Conservation (phyloP, 2,329 filamentous ascomycete species). For the Hypoxylon rubiginosum region DNA sequence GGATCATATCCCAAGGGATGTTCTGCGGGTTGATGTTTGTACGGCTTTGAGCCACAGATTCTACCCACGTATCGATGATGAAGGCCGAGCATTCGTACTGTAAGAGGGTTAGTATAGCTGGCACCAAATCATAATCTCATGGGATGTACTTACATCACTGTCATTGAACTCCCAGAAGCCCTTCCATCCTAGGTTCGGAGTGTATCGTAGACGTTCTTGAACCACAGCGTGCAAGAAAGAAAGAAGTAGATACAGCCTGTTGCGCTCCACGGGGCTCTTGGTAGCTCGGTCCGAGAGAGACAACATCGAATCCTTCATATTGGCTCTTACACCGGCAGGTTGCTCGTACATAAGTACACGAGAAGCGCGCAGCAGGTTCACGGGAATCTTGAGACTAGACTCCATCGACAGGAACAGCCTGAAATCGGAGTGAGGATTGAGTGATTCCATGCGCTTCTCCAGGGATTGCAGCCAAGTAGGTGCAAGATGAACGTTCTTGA, state of each 20-base stretch:
- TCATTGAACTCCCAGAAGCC: slow-evolving; percentile 99
- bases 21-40: slow-evolving; percentile 94
- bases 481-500: slow-evolving; percentile 98
- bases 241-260: slow-evolving; percentile 88
- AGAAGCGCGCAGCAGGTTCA: slow-evolving; percentile 93
- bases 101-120: slow-evolving; percentile 13
- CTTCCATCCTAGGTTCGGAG: slow-evolving; percentile 95
- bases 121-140: background rate
- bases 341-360: slow-evolving; percentile 98
- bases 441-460: slow-evolving; percentile 94
- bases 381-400: slow-evolving; percentile 94
- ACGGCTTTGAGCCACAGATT: slow-evolving; percentile 82
- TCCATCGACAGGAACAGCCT: slow-evolving; percentile 98
- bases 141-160: slow-evolving; percentile 84
- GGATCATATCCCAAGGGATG: slow-evolving; percentile 96
- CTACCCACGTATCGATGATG: slow-evolving; percentile 96
- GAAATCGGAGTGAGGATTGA: slow-evolving; percentile 95
- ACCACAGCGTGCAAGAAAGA: slow-evolving; percentile 96
- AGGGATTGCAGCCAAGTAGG: slow-evolving; percentile 97
- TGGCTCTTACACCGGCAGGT: slow-evolving; percentile 93
- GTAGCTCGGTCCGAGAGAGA: slow-evolving; percentile 81
- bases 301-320: slow-evolving; percentile 97
- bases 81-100: slow-evolving; percentile 97
- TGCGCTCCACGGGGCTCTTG: slow-evolving; percentile 90
- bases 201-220: slow-evolving; percentile 94